Evolutionary conservation across 371 early-diverging fungal species (phyloP), one percentile per base, ranked within the genome.

Genomic region (Syncephalastrum contaminatum): DNA sequence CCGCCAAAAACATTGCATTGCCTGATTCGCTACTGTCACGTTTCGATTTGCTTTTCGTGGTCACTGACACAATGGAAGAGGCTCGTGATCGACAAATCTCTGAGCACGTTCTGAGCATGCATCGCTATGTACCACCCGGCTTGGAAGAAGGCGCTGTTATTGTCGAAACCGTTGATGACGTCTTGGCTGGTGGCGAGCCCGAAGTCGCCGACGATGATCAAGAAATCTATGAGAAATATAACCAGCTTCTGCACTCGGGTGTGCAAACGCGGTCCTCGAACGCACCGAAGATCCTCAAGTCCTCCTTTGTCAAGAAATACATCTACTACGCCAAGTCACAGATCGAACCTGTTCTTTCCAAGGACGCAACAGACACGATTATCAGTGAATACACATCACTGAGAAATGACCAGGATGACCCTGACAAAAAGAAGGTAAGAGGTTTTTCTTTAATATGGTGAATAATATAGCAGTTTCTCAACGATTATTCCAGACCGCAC

Each of bases 1-100:
- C 95, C n/a, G 89, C 87, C 49, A 90, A 94, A 60, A 99, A 99
- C 77, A 97, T 99, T 63, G 94, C 93, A n/a, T 82, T 99, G 15
- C 99, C 99, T 0, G 95, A 91, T 67, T 92, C 99, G 47, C 82
- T 99, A 14, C 72, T 99, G 48, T 94, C 96, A 25, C 92, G 99
- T 75, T 99, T 99, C 75, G 99, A 99, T 84, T 72, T 99, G 70
- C 75, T 99, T 61, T 99, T 99, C 81, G 84, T 99, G 30, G 94
- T 99, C 19, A 85, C 96, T 16, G 99, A 99, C 72, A 81, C 88
- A 20, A 82, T 87, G 48, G 89, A 92, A 59, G 90, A 92, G 55
- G 83, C 84, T 18, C 84, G 86, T 55, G 97, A 98, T 63, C 85
- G 96, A 54, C 73, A 73, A 54, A 91, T 98, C 51, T 90, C 97